These are phyloP conservation scores for Fusarium compactum DNA, from an alignment of 2,329 filamentous ascomycete genomes.

Conservation along the genomic window DNA sequence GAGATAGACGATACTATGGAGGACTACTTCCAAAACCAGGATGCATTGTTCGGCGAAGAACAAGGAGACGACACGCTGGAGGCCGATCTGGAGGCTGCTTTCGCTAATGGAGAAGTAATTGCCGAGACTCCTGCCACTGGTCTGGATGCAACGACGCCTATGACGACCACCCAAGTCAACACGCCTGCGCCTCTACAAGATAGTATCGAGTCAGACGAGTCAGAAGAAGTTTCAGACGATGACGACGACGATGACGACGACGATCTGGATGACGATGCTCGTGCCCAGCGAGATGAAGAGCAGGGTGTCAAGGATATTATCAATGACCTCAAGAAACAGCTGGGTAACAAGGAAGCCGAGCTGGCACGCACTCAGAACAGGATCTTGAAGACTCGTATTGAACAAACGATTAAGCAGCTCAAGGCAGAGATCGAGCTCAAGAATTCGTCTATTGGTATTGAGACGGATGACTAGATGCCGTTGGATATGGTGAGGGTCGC, in stretches of 20 bases:
- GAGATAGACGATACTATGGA: conserved; percentile 59
- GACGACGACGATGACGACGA: conserved; percentile 67
- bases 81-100: conserved; percentile 66
- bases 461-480: conserved; percentile 51
- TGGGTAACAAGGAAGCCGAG: conserved; percentile 60
- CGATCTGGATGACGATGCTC: conserved; percentile 66
- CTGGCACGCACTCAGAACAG: conserved; percentile 58
- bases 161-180: conserved; percentile 56
- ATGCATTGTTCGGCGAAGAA: conserved; percentile 49
- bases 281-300: conserved; percentile 62
- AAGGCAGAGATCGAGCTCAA: conserved; percentile 60
- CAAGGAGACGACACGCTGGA: conserved; percentile 64
- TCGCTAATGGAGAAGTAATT: conserved; percentile 56
- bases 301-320: conserved; percentile 69
- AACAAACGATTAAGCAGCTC: conserved; percentile 62
- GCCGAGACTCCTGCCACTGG: conserved; percentile 59
- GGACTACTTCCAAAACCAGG: conserved; percentile 54
- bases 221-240: conserved; percentile 56
- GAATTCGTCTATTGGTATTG: conserved; percentile 58
- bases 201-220: conserved; percentile 58
- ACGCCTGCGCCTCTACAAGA: conserved; percentile 61
- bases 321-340: conserved; percentile 63
- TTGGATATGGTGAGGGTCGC: not conserved
- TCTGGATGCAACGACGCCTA: conserved; percentile 60
- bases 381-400: conserved; percentile 64